Base-by-base conservation (phyloP, 2,329 filamentous ascomycete genomes). In the Colletotrichum incanum region DNA sequence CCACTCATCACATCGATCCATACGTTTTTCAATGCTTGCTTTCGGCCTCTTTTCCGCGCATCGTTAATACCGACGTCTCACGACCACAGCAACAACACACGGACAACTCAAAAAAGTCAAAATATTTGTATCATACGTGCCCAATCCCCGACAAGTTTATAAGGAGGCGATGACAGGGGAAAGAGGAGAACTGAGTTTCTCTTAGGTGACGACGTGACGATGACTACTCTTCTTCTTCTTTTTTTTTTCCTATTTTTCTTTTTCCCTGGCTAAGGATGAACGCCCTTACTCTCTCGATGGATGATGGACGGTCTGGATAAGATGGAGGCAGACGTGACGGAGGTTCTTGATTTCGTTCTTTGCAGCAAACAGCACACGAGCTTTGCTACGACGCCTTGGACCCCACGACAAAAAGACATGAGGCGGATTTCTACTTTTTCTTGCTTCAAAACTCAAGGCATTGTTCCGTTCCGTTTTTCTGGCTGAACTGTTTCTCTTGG, bases 341-440 rank as follows among this genome's bases (percentile, higher is more conserved):
- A 23, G 47, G 34, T n/a, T 47, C n/a, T 45, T 39, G 28, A n/a
- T 66, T 67, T 52, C 26, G 11, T 55, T 72, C 31, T 39, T 56
- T 67, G 54, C 59, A 67, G 68, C 71, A 71, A 73, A 39, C 47
- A 73, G 67, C 47, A 73, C 43, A 73, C 54, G 59, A 23, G 56
- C 71, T 72, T 73, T 73, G 71, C 71, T 73, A 72, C 58, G 68
- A 73, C 58, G 68, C 63, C 68, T 73, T 62, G 63, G 69, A 69
- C 43, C 50, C 66, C 50, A 73, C 63, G 72, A 73, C 68, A 23
- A 56, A 61, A 67, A 59, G 72, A 64, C 50, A 67, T 68, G 56
- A 64, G 72, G 63, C 59, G 63, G 68, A 64, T 59, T 67, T 73
- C 37, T 72, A 18, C 37, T 72, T 60, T 64, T 63, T 39, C 37